Evolutionary conservation across 768 basidiomycete genomes (phyloP).

Genomic region (Macrolepiota dolichaula): DNA sequence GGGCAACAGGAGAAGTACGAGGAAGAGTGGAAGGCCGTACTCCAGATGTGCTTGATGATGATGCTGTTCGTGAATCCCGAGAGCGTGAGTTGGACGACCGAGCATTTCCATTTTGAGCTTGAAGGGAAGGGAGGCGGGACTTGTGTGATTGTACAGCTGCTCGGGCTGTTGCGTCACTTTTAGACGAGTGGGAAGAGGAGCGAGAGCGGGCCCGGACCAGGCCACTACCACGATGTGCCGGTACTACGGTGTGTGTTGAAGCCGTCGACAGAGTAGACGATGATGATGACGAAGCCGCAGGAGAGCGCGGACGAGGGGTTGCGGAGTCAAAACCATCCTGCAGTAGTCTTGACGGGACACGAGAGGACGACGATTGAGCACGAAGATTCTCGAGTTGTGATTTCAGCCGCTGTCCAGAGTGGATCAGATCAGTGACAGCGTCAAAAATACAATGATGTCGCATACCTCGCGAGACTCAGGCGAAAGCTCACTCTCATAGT

Average conservation of each 20-base stretch:
- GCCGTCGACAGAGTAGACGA: slow-evolving; percentile 69
- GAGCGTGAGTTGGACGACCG: slow-evolving; percentile 13
- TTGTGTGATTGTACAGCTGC: not conserved
- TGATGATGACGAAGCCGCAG: slow-evolving; percentile 53
- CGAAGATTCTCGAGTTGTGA: slow-evolving; percentile 38
- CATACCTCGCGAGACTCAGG: slow-evolving; percentile 49
- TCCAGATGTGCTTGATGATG: slow-evolving; percentile 15
- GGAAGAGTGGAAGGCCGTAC: slow-evolving; percentile 20
- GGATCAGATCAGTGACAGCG: slow-evolving; percentile 3
- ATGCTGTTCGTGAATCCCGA: slow-evolving; percentile 20
- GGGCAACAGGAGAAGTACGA: slow-evolving; percentile 17
- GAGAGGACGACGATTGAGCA: slow-evolving; percentile 31
- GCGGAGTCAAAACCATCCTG: slow-evolving; percentile 24
- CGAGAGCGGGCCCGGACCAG: slow-evolving; percentile 15
- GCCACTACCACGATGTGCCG: slow-evolving; percentile 31
- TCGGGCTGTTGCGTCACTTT: slow-evolving; percentile 27
- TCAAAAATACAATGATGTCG: slow-evolving; percentile 10
- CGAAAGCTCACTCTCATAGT: slow-evolving; percentile 66
- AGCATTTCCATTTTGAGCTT: slow-evolving; percentile 16
- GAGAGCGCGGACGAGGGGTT: slow-evolving; percentile 40
- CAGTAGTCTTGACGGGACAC: slow-evolving; percentile 21
- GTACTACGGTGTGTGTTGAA: slow-evolving; percentile 72
- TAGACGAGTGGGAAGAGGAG: slow-evolving; percentile 31
- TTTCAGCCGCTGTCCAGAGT: slow-evolving; percentile 31
- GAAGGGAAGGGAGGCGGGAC: slow-evolving; percentile 11